Evolutionary conservation across 169 alveolate genomes (phyloP).

Genomic region (Cryptosporidium baileyi): DNA sequence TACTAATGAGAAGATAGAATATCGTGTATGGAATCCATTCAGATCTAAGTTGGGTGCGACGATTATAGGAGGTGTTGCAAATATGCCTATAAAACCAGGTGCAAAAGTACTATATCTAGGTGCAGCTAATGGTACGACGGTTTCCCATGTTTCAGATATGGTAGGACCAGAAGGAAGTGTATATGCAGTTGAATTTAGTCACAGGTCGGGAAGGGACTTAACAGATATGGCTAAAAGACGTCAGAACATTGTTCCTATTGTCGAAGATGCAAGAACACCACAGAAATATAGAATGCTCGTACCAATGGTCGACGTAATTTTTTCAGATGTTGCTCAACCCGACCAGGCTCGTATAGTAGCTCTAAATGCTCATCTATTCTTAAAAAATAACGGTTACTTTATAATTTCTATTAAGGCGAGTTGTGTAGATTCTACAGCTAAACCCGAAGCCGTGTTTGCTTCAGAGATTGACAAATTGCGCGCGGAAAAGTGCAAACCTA

Average conservation of each 20-base stretch:
- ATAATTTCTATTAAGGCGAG: constrained; percentile 97
- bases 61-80: constrained; percentile 96
- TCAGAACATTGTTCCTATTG: constrained; percentile 97
- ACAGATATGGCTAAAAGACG: constrained; percentile 98
- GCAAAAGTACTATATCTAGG: constrained; percentile 96
- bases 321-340: constrained; percentile 98
- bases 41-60: constrained; percentile 99
- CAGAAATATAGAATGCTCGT: constrained; percentile 96
- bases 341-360: constrained; percentile 98
- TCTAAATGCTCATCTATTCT: constrained; percentile 92
- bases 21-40: constrained; percentile 99
- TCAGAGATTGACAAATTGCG: constrained; percentile 81
- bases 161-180: constrained; percentile 98
- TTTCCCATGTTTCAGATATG: constrained; percentile 98
- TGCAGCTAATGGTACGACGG: constrained; percentile 99
- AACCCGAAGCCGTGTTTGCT: constrained; percentile 96
- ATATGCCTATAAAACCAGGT: constrained; percentile 96
- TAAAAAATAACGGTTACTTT: constrained; percentile 98
- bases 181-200: constrained; percentile 98
- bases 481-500: constrained; percentile 94
- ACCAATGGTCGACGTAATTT: constrained; percentile 98
- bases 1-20: constrained; percentile 93
- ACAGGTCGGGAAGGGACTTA: constrained; percentile 97
- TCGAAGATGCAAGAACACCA: constrained; percentile 99
- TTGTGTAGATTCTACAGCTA: constrained; percentile 98